Evolutionary conservation across 1,284 basidiomycete genomes (phyloP), one percentile per base, ranked within the genome.

Genomic region (Mrakiaceae sp.): DNA sequence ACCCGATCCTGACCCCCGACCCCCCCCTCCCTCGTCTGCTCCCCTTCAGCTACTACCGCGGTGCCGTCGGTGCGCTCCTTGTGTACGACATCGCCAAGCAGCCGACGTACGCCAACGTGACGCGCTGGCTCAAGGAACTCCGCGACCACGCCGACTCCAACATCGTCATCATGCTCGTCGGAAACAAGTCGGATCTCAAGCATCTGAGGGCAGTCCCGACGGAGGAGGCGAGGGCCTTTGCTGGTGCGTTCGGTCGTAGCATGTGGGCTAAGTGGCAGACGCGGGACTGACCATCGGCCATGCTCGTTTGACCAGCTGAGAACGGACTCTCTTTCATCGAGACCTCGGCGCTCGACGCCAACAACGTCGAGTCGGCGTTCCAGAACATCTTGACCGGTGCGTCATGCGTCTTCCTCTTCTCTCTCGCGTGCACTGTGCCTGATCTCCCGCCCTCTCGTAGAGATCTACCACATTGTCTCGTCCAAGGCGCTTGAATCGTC

Each of bases 311-410:
- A 27, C 27, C 70, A 84, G 83, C 83, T 66, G 84, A 87, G 76
- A 95, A 97, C 75, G 86, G 86, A 56, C 78, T 97, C 69, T 92
- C 88, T 65, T 95, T 95, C 82, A 97, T 98, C 72, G 95, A 98
- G 82, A 98, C 95, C 68, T 98, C 96, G 72, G 95, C 96, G 76
- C 86, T 98, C 82, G 95, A 98, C 83, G 92, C 94, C 70, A 93
- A 90, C 63, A 98, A 98, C 79, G 96, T 98, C 77, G 95, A 98
- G 79, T 79, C 83, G 64, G 92, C 95, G 62, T 98, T 98, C 86
- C 93, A 98, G 78, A 94, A 87, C 72, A 98, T 97, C 74, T 82
- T 98, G 67, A 89, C 90, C 63, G 93, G 93, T 93, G 64, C 68
- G 84, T 78, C 16, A 27, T 27, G 27, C 27, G 2, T 47, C 66